Base-by-base conservation (phyloP, 2,329 filamentous ascomycete species). In the Ophiostoma tasmaniense region DNA sequence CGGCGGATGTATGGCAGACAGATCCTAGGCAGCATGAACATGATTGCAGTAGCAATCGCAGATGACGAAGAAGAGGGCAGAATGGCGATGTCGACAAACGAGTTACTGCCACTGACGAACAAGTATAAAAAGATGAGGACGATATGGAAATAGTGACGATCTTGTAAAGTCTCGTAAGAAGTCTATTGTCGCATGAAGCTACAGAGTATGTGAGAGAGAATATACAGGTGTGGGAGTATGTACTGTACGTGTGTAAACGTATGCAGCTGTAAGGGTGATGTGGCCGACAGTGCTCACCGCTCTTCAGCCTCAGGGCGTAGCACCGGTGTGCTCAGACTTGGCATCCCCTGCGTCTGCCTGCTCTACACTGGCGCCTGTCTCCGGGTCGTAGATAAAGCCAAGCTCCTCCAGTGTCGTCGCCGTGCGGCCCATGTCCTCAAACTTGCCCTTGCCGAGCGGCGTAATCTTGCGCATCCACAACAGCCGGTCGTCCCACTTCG, bases 401-500 rank as follows among this genome's bases (percentile, higher is more conserved):
- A 97, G 80, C 73, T 96, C 90, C 72, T 86, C 84, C 28, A 96
- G 76, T 2, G 82, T 87, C 75, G 79, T 89, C 11, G 92, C 88
- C 7, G 78, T 80, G 45, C 87, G 84, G 0, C 92, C 92, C 50
- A 81, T 80, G 71, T 84, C 81, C 70, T 89, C 84, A 76, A 95
- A 97, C 37, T 84, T 85, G 73, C 88, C 84, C 77, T 92, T 90
- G 45, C 93, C 90, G 14, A 87, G 82, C 0, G 85, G 82, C 73
- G 90, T 90, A 3, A 87, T 82, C 69, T 84, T 82, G 22, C 93
- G 83, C 75, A 90, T 84, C 91, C 91, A 96, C 67, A 87, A 85
- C 73, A 90, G 81, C 77, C 87, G 85, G 64, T 87, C 84, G 10
- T 85, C 83, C 93, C 93, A 97, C 33, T 79, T 80, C 2, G 89